Conservation (phyloP, 805 yeast species). For the Sungouiella thailandica region DNA sequence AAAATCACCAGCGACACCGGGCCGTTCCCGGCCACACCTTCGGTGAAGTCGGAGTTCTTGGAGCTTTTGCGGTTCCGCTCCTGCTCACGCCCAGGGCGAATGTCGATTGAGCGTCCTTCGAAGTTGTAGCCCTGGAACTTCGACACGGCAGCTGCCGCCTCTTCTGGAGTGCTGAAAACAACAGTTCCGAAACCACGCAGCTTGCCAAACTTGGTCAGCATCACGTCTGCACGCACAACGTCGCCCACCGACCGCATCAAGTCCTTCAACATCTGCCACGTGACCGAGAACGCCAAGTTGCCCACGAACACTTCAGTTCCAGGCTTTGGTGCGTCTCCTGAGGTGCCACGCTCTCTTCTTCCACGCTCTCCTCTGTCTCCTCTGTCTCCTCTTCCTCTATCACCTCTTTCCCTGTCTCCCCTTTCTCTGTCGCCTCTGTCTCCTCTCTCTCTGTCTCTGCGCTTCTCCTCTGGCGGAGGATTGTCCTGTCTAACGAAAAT, state of each 20-base stretch:
- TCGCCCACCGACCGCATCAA: constrained; percentile 72
- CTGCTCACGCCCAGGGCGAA: constrained; percentile 57
- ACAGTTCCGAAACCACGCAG: constrained; percentile 88
- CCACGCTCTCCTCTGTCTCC: constrained; percentile 12
- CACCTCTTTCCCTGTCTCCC: not conserved
- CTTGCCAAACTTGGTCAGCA: constrained; percentile 59
- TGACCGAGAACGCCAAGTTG: constrained; percentile 75
- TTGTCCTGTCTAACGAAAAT: constrained; percentile 88
- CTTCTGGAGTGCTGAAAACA: constrained; percentile 58
- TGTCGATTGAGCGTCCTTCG: constrained; percentile 75
- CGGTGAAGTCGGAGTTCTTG: constrained; percentile 55
- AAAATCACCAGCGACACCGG: constrained; percentile 47
- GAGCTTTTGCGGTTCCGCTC: constrained; percentile 9
- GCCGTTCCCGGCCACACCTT: constrained; percentile 59
- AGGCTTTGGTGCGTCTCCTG: constrained; percentile 21
- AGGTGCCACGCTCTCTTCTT: constrained; percentile 9
- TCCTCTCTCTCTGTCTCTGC: constrained; percentile 21
- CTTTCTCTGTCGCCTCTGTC: constrained; percentile 14
- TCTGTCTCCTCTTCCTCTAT: constrained; percentile 16
- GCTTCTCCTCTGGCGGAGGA: constrained; percentile 60
- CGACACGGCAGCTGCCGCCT: constrained; percentile 67
- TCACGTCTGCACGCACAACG: constrained; percentile 79
- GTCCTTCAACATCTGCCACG: constrained; percentile 84
- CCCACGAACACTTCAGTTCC: constrained; percentile 68
- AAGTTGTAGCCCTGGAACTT: constrained; percentile 63